Percentiles rank a stretch among this genome's conserved stretches.
These are phyloP conservation scores for button mushroom (Agaricus bisporus) DNA, from an alignment of 768 basidiomycete species.

Conservation along the genomic window DNA sequence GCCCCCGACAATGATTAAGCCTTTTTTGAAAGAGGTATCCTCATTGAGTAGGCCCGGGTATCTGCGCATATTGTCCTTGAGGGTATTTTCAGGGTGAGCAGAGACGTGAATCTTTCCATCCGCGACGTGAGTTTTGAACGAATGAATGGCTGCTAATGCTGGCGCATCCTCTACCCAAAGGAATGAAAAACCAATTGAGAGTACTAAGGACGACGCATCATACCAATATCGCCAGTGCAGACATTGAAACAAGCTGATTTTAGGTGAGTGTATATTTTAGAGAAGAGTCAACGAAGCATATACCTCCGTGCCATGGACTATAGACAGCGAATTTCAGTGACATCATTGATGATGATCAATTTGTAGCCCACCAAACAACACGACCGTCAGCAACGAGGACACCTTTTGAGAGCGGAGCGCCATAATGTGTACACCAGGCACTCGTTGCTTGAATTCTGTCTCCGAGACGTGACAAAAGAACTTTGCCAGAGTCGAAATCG, in stretches of 20 bases:
- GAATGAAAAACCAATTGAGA: slow-evolving; percentile 11
- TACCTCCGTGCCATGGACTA: slow-evolving; percentile 88
- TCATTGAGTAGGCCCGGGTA: slow-evolving; percentile 48
- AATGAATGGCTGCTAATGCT: slow-evolving; percentile 73
- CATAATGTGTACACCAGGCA: slow-evolving; percentile 89
- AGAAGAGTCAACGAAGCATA: slow-evolving; percentile 3
- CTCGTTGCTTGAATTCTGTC: slow-evolving; percentile 74
- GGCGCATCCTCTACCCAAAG: slow-evolving; percentile 73
- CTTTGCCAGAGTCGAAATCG: slow-evolving; percentile 69
- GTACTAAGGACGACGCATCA: slow-evolving; percentile 10
- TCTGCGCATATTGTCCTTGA: slow-evolving; percentile 62
- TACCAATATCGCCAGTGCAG: slow-evolving; percentile 77
- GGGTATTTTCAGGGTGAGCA: slow-evolving; percentile 54
- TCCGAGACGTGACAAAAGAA: slow-evolving; percentile 71
- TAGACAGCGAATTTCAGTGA: neutral
- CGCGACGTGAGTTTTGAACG: slow-evolving; percentile 61
- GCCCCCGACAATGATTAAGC: slow-evolving; percentile 82
- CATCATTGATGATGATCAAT: neutral
- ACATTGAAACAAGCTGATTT: slow-evolving; percentile 79
- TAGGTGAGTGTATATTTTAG: neutral
- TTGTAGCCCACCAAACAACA: slow-evolving; percentile 59
- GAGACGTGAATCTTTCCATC: slow-evolving; percentile 78
- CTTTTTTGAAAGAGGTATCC: slow-evolving; percentile 43
- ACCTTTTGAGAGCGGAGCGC: slow-evolving; percentile 81
- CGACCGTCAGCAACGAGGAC: slow-evolving; percentile 73